Evolutionary conservation across 495 filamentous ascomycete species (phyloP).

Genomic region (Aspergillus sclerotiicarbonarius): DNA sequence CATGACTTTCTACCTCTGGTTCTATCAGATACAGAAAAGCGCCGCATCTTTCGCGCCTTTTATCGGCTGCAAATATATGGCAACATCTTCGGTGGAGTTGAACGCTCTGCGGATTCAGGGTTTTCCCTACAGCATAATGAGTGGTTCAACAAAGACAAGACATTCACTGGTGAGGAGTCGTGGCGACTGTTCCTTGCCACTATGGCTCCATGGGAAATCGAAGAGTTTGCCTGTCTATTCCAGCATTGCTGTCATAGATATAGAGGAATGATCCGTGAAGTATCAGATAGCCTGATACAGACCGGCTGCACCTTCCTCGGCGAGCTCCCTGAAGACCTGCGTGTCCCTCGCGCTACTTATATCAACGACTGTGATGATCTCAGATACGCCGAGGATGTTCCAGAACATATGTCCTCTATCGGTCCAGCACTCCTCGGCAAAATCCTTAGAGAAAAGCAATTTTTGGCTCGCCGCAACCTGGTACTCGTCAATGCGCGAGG

Average conservation of each 20-base stretch:
- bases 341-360: not conserved
- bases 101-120: not conserved
- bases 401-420: not conserved
- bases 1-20: not conserved
- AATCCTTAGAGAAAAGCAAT: conserved; percentile 1
- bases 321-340: not conserved
- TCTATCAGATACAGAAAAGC: not conserved
- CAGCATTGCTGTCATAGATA: conserved; percentile 4
- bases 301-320: not conserved
- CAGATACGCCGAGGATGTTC: not conserved
- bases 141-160: not conserved
- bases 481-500: not conserved
- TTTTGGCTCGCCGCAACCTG: conserved; percentile 7
- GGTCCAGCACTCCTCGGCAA: conserved; percentile 7
- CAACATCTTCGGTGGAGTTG: conserved; percentile 4
- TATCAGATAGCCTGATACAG: not conserved
- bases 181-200: conserved; percentile 9
- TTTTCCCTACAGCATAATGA: not conserved
- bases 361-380: not conserved
- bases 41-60: conserved; percentile 8
- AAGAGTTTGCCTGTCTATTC: conserved; percentile 13
- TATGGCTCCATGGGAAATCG: conserved; percentile 17
- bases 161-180: not conserved
- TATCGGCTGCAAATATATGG: conserved; percentile 7
- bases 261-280: not conserved